Percentiles rank a stretch among this genome's conserved stretches.
These are phyloP conservation scores for Xylariaceae sp. DNA, from an alignment of 2,329 filamentous ascomycete species.

Conservation along the genomic window DNA sequence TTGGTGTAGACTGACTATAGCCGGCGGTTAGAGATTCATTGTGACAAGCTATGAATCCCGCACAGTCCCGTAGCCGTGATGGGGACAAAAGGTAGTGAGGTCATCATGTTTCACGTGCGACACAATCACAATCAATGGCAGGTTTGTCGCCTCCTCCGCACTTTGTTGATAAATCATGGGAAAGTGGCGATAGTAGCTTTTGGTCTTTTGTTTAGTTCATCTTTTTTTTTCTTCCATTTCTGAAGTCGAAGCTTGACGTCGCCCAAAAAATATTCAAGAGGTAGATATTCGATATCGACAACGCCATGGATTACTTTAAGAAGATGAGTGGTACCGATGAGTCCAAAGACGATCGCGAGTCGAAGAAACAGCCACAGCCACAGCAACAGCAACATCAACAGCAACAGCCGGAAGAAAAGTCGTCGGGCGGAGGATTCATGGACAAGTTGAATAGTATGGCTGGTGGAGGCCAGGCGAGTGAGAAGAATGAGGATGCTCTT, in stretches of 20 bases:
- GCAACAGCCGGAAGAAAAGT: constrained; percentile 19
- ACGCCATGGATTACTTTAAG: constrained; percentile 52
- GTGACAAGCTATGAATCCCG: no score
- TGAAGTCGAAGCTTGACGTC: not conserved
- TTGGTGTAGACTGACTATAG: no score
- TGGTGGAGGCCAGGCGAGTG: constrained; percentile 66
- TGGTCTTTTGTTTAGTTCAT: not conserved
- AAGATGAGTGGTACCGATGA: constrained; percentile 31
- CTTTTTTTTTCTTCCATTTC: not conserved
- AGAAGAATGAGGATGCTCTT: constrained; percentile 77
- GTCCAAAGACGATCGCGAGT: not conserved
- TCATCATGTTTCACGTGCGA: no score
- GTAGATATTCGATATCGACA: not conserved
- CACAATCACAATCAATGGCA: no score
- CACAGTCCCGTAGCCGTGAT: no score
- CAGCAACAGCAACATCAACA: no score
- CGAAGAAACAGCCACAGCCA: not conserved
- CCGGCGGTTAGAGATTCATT: no score
- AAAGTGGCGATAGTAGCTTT: no score
- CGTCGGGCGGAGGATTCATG: constrained; percentile 48
- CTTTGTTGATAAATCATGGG: no score
- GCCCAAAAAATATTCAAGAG: not conserved
- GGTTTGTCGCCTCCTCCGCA: no score
- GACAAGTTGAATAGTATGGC: constrained; percentile 66
- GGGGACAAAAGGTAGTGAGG: no score